Evolutionary conservation across 2,329 filamentous ascomycete species (phyloP).

Genomic region (Curvularia verruculosa): DNA sequence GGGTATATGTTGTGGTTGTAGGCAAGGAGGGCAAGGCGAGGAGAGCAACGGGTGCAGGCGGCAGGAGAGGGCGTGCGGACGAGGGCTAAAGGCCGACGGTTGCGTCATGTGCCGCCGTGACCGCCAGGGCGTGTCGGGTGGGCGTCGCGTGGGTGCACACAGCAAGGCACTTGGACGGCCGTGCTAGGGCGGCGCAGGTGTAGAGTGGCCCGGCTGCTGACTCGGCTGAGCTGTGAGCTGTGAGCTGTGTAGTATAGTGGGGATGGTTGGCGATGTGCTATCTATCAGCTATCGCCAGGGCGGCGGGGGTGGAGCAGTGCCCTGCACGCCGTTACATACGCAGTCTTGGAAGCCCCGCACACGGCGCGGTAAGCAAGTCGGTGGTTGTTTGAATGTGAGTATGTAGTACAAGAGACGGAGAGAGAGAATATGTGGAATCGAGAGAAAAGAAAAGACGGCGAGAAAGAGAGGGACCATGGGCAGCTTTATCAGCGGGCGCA

Average conservation of each 20-base stretch:
- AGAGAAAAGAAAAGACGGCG: neutral
- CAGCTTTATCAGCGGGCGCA: slow-evolving; percentile 13
- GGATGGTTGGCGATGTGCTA: slow-evolving; percentile 3
- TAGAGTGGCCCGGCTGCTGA: slow-evolving; percentile 18
- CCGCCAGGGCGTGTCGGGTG: slow-evolving; percentile 25
- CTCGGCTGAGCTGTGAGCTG: slow-evolving; percentile 5
- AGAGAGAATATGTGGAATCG: neutral
- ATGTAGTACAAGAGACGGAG: neutral
- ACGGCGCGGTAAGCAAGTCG: neutral
- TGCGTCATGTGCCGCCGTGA: slow-evolving; percentile 37
- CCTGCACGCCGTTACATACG: slow-evolving; percentile 8
- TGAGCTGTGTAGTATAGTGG: neutral
- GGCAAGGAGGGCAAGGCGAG: slow-evolving; percentile 9
- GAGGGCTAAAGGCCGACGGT: slow-evolving; percentile 25
- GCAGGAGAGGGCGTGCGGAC: slow-evolving; percentile 25
- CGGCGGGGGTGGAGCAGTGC: neutral
- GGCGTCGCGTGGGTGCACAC: slow-evolving; percentile 26
- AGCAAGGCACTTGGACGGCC: slow-evolving; percentile 12
- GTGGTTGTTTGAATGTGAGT: too few relatives aligned
- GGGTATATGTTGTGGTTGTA: neutral
- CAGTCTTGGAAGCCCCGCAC: neutral
- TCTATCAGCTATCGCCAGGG: slow-evolving; percentile 11
- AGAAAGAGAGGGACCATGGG: neutral
- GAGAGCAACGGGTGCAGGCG: slow-evolving; percentile 23
- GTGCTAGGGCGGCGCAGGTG: slow-evolving; percentile 6